A percentile compares a stretch with the other conserved stretches of the same genome.
phyloP scores from a whole-genome alignment of 78 protist genomes.

The Emiliania huxleyi region DNA sequence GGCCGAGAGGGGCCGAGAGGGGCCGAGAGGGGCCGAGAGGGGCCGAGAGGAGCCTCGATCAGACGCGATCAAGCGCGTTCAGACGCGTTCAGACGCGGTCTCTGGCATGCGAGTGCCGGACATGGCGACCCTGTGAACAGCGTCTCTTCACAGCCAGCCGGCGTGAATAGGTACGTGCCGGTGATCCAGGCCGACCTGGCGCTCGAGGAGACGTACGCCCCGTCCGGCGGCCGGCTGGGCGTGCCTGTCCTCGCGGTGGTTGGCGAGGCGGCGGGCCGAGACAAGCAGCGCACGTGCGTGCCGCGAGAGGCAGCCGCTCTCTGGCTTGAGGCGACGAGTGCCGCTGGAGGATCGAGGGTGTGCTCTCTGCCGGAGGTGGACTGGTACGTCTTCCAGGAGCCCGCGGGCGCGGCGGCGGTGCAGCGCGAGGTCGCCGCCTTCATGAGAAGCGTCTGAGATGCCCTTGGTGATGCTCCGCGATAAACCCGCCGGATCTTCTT shows the following conservation, averaged over 20 bases:
- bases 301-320: background rate
- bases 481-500: too few relatives aligned
- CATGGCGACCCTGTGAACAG: too few relatives aligned
- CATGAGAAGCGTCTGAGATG: too few relatives aligned
- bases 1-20: too few relatives aligned
- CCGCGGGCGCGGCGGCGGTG: background rate
- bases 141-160: too few relatives aligned
- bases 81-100: too few relatives aligned
- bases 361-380: background rate
- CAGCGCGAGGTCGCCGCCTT: background rate
- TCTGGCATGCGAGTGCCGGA: too few relatives aligned
- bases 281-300: background rate
- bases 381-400: background rate
- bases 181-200: background rate
- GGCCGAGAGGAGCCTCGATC: too few relatives aligned
- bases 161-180: too few relatives aligned
- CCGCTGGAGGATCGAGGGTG: background rate
- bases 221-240: background rate
- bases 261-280: background rate
- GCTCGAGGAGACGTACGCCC: background rate
- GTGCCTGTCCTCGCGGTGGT: background rate
- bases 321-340: background rate
- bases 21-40: too few relatives aligned
- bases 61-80: too few relatives aligned
- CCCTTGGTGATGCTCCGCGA: too few relatives aligned